Percentiles rank a stretch among this genome's conserved stretches.
Evolutionary conservation across 208 protist species (phyloP).

Genomic region (Trichomonas vaginalis): DNA sequence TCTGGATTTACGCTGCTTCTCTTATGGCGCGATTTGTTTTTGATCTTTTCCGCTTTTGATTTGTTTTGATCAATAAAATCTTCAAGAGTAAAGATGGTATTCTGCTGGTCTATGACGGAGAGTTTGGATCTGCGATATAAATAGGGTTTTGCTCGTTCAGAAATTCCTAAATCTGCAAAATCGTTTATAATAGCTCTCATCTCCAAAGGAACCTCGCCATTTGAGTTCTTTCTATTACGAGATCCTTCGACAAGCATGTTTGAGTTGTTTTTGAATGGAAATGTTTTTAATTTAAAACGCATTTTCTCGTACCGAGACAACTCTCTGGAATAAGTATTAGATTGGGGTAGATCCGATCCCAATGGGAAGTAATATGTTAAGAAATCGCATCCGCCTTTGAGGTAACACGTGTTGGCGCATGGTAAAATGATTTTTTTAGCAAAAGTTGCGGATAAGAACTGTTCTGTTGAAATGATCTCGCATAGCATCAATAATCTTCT

Average conservation of each 20-base stretch:
- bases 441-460: background rate
- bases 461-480: background rate
- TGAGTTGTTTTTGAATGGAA: background rate
- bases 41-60: background rate
- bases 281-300: background rate
- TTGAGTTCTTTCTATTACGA: background rate
- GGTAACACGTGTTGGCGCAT: background rate
- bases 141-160: background rate
- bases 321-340: background rate
- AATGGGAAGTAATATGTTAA: background rate
- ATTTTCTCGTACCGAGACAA: background rate
- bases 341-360: background rate
- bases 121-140: background rate
- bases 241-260: background rate
- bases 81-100: background rate
- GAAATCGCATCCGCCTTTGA: background rate
- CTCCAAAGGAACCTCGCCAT: background rate
- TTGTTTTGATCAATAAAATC: background rate
- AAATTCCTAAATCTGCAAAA: background rate
- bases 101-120: background rate
- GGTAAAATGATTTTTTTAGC: background rate
- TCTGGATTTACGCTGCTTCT: background rate
- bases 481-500: background rate
- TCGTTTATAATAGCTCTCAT: background rate
- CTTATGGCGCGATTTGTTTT: background rate